phyloP scores from a whole-genome alignment of 2,329 filamentous ascomycete species.

The Penicillium sp. region DNA sequence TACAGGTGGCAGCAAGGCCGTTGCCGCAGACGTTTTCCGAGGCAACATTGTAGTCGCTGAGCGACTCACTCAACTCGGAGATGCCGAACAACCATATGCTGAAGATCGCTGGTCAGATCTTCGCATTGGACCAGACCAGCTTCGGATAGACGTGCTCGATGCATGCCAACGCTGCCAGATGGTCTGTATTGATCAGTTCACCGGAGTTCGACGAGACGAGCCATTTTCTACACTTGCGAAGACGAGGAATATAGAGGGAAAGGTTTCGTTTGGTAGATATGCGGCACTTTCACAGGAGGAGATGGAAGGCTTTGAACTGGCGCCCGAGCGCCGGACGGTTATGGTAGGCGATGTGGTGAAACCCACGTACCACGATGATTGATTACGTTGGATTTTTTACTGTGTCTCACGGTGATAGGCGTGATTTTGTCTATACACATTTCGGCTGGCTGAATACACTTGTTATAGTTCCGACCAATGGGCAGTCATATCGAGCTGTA shows the following conservation, averaged over 20 bases:
- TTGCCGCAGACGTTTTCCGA: slow-evolving; percentile 72
- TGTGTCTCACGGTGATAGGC: not conserved
- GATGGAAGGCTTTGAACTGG: slow-evolving; percentile 12
- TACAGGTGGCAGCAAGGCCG: slow-evolving; percentile 45
- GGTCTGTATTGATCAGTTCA: slow-evolving; percentile 88
- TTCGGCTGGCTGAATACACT: not conserved
- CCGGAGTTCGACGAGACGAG: slow-evolving; percentile 71
- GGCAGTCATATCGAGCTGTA: not conserved
- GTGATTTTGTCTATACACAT: not conserved
- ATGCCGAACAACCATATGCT: slow-evolving; percentile 59
- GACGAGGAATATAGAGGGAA: slow-evolving; percentile 75
- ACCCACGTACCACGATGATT: slow-evolving; percentile 26
- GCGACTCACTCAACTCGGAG: slow-evolving; percentile 41
- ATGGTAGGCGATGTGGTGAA: slow-evolving; percentile 41
- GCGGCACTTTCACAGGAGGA: slow-evolving; percentile 43
- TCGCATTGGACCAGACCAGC: slow-evolving; percentile 52
- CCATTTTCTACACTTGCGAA: slow-evolving; percentile 85
- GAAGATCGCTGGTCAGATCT: slow-evolving; percentile 75
- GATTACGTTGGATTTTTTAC: not conserved
- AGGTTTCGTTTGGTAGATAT: slow-evolving; percentile 87
- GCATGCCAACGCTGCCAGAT: slow-evolving; percentile 89
- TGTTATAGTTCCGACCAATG: not conserved
- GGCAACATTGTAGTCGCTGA: slow-evolving; percentile 77
- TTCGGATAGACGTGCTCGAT: slow-evolving; percentile 61
- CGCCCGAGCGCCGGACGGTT: slow-evolving; percentile 25